Evolutionary conservation across 345 rosid species (phyloP).

Genomic region (Camelina neglecta): DNA sequence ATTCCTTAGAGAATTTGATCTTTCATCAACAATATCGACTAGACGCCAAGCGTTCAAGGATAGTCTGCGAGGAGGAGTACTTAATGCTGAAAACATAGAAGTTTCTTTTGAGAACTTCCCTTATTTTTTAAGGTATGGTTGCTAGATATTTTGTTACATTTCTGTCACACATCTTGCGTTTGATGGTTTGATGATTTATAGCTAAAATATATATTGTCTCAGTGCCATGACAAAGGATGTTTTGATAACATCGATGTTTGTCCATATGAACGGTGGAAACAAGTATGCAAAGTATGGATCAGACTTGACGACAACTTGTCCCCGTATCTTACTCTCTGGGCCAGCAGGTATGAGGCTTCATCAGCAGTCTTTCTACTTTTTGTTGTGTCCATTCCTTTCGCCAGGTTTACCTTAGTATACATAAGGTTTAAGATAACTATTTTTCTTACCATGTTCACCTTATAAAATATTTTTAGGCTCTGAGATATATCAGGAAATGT

Average conservation of each 20-base stretch:
- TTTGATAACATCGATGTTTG: slow-evolving; percentile 70
- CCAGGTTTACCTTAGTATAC: slow-evolving; percentile 18
- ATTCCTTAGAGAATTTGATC: slow-evolving; percentile 57
- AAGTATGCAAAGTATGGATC: slow-evolving; percentile 69
- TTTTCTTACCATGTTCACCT: slow-evolving; percentile 6
- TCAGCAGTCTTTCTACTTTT: slow-evolving; percentile 3
- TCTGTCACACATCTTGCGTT: not conserved
- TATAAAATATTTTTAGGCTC: slow-evolving; percentile 61
- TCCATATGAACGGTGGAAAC: slow-evolving; percentile 79
- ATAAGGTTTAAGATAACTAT: not conserved
- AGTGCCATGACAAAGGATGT: slow-evolving; percentile 92
- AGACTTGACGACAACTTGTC: slow-evolving; percentile 75
- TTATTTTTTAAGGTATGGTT: slow-evolving; percentile 81
- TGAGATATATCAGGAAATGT: slow-evolving; percentile 95
- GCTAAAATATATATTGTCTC: slow-evolving; percentile 39
- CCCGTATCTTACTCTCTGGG: slow-evolving; percentile 91
- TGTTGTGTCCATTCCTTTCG: slow-evolving; percentile 2
- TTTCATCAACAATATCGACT: slow-evolving; percentile 55
- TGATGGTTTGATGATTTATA: slow-evolving; percentile 27
- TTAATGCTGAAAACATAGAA: slow-evolving; percentile 65
- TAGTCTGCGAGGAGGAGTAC: slow-evolving; percentile 68
- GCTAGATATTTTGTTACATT: slow-evolving; percentile 23
- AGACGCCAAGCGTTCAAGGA: slow-evolving; percentile 76
- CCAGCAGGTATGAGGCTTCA: slow-evolving; percentile 72
- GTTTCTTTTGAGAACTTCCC: slow-evolving; percentile 85